Percentiles rank a stretch among this genome's conserved stretches.
phyloP scores from a whole-genome alignment of 1,139 yeast genomes.

The Protomyces gravidus region DNA sequence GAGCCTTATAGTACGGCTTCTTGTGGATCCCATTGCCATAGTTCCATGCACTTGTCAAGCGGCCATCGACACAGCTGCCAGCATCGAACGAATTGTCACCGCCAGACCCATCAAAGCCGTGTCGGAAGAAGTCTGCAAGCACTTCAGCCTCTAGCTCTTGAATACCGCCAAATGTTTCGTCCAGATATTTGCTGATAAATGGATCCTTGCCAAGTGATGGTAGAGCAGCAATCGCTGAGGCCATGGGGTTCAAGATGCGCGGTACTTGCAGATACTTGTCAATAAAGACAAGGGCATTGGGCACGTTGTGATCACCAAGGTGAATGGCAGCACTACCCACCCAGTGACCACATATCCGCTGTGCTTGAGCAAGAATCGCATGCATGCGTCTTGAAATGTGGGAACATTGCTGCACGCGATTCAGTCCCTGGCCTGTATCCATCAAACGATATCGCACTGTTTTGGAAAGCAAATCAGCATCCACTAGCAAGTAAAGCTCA shows the following conservation, averaged over 20 bases:
- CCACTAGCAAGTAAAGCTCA: conserved; percentile 67
- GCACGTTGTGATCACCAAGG: conserved; percentile 72
- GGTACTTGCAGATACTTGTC: conserved; percentile 76
- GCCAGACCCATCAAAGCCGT: conserved; percentile 69
- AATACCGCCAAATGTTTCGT: conserved; percentile 53
- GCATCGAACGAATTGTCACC: conserved; percentile 75
- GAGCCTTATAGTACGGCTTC: conserved; percentile 57
- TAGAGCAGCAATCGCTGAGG: conserved; percentile 51
- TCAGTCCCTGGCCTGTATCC: conserved; percentile 76
- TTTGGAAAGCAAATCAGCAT: conserved; percentile 56
- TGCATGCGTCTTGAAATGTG: conserved; percentile 64
- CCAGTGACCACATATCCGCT: conserved; percentile 57
- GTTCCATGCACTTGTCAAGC: conserved; percentile 74
- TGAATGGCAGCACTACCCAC: conserved; percentile 73
- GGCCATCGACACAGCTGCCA: conserved; percentile 74
- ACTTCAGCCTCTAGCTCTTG: conserved; percentile 52
- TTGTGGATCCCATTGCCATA: conserved; percentile 66
- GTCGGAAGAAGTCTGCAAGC: conserved; percentile 63
- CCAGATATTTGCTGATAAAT: conserved; percentile 49
- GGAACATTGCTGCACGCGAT: conserved; percentile 68
- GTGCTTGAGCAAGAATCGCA: conserved; percentile 57
- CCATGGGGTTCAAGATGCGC: conserved; percentile 64
- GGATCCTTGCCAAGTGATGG: conserved; percentile 52
- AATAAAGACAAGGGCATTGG: conserved; percentile 67
- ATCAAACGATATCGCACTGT: conserved; percentile 51